Base-by-base conservation (phyloP, 1,284 basidiomycete species). In the Abortiporus biennis region DNA sequence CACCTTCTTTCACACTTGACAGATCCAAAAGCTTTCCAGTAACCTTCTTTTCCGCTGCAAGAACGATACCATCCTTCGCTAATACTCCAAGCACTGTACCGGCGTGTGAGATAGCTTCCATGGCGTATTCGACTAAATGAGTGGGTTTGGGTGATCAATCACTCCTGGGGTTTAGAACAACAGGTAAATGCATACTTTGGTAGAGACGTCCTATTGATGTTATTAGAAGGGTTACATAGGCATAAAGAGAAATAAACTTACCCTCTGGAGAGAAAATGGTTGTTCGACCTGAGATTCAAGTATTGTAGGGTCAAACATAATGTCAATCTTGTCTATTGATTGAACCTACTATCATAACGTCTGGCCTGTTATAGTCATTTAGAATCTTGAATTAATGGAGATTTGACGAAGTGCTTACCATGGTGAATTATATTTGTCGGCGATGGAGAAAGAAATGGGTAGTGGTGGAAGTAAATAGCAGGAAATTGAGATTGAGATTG, bases 21-120 rank as follows among this genome's bases (percentile, higher is more conserved):
- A 92, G 74, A 67, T 99, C 95, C 46, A 99, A 78, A 35, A 99
- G 80, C 67, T 99, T 99, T 38, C 93, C 93, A 0, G 96, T 98
- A 31, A 99, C 93, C 68, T 96, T 96, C 82, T 99, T 99, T 75
- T 99, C 95, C 5, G 95, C 95, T 0, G 93, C 95, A n/a, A 99
- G 76, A 2, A 98, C 93, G 29, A 99, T 90, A 1, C 96, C 95
- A 53, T 94, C 92, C 59, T 89, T 92, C 16, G 92, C 91, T n/a
- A 96, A 75, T 42, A 97, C 86, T 31, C 92, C 93, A 22, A 98
- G 79, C 34, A 96, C 92, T 12, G 93, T 94, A 49, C 94, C 94
- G 21, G 93, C 94, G 57, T 95, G 92, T 21, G 92, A 94, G 73
- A 98, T 97, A 48, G 93, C 93, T 62, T 98, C 93, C 93, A 97